phyloP scores from a whole-genome alignment of 2,329 filamentous ascomycete genomes.

The Colletotrichum cereale region DNA sequence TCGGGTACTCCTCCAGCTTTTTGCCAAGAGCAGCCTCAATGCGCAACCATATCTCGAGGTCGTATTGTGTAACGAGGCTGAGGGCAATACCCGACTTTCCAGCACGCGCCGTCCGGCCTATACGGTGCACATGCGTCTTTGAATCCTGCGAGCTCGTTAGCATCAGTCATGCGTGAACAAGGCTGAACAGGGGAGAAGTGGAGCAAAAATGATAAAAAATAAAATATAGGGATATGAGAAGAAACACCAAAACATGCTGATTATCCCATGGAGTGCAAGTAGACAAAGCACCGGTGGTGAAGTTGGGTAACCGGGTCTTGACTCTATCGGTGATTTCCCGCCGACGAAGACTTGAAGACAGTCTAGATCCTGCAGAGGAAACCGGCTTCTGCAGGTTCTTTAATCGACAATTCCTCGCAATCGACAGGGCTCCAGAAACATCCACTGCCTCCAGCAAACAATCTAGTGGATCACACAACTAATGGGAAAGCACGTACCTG shows the following conservation, averaged over 20 bases:
- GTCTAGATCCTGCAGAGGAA: background rate
- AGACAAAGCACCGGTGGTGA: background rate
- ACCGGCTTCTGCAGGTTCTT: background rate
- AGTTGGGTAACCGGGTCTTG: background rate
- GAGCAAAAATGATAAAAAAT: background rate
- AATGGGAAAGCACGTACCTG: background rate
- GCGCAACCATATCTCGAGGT: conserved; percentile 82
- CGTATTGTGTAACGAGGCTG: conserved; percentile 87
- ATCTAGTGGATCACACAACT: background rate
- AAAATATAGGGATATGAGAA: too few relatives aligned
- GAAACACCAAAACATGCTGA: background rate
- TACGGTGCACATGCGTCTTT: conserved; percentile 92
- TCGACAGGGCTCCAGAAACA: background rate
- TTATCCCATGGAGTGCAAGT: background rate
- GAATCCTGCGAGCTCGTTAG: conserved; percentile 67
- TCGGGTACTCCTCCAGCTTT: conserved; percentile 77
- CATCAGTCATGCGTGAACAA: too few relatives aligned
- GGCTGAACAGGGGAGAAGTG: background rate
- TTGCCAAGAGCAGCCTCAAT: conserved; percentile 88
- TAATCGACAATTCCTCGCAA: background rate
- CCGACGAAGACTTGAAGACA: background rate
- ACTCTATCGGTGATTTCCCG: background rate
- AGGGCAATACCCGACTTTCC: conserved; percentile 87
- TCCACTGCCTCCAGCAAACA: background rate
- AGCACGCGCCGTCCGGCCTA: conserved; percentile 88